Evolutionary conservation across 2,329 filamentous ascomycete species (phyloP).

Genomic region (Nemania serpens): DNA sequence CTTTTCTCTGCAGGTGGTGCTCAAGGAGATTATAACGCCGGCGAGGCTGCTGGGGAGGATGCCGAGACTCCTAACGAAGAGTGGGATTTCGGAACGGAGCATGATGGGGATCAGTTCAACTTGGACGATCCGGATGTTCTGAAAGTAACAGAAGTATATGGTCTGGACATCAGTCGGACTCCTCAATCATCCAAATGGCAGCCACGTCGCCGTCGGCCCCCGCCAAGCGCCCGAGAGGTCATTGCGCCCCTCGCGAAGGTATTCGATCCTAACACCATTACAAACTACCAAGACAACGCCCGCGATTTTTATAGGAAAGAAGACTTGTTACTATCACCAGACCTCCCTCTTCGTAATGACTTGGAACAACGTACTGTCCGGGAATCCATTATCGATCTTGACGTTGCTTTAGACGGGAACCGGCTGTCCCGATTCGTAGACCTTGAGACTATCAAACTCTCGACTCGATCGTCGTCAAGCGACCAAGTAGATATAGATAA

Average conservation of each 20-base stretch:
- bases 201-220: not conserved
- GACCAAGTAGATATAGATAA: not conserved
- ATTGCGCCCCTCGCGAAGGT: not conserved
- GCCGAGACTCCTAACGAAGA: not conserved
- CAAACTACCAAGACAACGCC: not conserved
- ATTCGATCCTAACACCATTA: not conserved
- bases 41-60: not conserved
- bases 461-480: conserved; percentile 1
- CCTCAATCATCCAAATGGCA: not conserved
- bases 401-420: not conserved
- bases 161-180: conserved; percentile 3
- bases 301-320: not conserved
- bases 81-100: not conserved
- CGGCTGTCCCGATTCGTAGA: not conserved
- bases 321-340: not conserved
- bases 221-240: not conserved
- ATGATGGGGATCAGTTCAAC: conserved; percentile 3
- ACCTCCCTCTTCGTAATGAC: not conserved
- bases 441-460: not conserved
- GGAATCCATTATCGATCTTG: conserved; percentile 2
- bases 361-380: not conserved
- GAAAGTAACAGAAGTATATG: conserved; percentile 3
- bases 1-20: not conserved
- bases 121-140: not conserved
- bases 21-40: not conserved